Evolutionary conservation across 163 green algal genomes (phyloP), one percentile per base, ranked within the genome.

Genomic region (Chloroidium sp.): DNA sequence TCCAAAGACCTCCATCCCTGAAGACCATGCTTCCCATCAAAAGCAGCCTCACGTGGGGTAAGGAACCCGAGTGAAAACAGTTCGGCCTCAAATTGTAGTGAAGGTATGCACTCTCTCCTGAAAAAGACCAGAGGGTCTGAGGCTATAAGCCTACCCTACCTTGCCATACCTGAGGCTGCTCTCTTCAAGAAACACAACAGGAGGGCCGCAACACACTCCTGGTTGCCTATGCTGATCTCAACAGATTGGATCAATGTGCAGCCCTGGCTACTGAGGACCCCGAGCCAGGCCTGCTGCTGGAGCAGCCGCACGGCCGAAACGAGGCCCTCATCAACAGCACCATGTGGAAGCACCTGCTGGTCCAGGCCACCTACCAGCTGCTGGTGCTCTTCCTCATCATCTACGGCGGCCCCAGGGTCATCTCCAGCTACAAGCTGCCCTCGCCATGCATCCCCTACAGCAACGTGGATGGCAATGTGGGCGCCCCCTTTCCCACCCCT

Each of bases 321-420:
- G 93, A 95, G 84, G 86, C 90, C 13, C 91, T 99, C 59, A 97
- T 99, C 85, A 97, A 85, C 82, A 76, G 77, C 74, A 88, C 85
- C 69, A 99, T 99, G 96, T 97, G 92, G 92, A 95, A 95, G 83
- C 95, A 98, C 91, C 98, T 99, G 82, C 57, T 97, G 59, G 10
- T 72, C 57, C 86, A 93, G 82, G 90, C 86, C 68, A 57, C 82
- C 69, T 97, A 96, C 81, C 92, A 96, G 87, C 75, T 93, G 58
- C 92, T 95, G 77, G 95, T 90, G 90, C 90, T 97, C 69, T 94
- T 97, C 85, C 88, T 97, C 77, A 93, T 94, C 81, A 90, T 97
- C 69, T 97, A 97, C 80, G 91, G 86, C 59, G 78, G 90, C 76
- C 91, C 93, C 13, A 78, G 82, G 36, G 79, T 86, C 1, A 78